These are phyloP conservation scores for Trichoderma endophyticum DNA, from an alignment of 2,329 filamentous ascomycete genomes.

Conservation along the genomic window DNA sequence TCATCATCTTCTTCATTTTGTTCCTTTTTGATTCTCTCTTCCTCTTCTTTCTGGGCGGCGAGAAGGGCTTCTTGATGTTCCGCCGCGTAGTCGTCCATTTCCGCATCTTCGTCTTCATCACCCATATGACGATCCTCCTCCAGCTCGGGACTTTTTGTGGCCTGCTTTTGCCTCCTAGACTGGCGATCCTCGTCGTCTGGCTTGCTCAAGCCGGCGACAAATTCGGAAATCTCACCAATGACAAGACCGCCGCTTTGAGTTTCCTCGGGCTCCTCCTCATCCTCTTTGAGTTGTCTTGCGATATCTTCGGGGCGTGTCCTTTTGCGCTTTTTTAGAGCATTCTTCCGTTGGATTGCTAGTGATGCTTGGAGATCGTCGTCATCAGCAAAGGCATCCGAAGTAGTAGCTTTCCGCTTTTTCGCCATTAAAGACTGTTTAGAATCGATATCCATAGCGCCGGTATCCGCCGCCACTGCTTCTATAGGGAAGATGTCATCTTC, in stretches of 20 bases:
- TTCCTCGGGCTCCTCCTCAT: conserved; percentile 43
- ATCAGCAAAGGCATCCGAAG: conserved; percentile 72
- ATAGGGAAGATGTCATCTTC: conserved; percentile 58
- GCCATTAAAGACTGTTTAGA: conserved; percentile 42
- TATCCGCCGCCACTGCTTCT: conserved; percentile 37
- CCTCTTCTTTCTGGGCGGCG: conserved; percentile 29
- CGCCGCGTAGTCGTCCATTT: conserved; percentile 33
- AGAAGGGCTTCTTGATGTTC: conserved; percentile 24
- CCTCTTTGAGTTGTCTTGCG: conserved; percentile 71
- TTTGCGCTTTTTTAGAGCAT: conserved; percentile 88
- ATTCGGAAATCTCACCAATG: conserved; percentile 95
- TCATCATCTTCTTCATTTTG: conserved; percentile 49
- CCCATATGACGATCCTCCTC: conserved; percentile 47
- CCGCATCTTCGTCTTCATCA: conserved; percentile 36
- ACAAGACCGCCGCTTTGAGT: conserved; percentile 61
- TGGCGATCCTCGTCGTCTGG: conserved; percentile 57
- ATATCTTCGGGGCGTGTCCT: conserved; percentile 82
- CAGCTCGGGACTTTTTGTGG: conserved; percentile 35
- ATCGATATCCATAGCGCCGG: conserved; percentile 74
- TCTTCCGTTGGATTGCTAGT: conserved; percentile 76
- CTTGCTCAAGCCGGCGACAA: conserved; percentile 80
- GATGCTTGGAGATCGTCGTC: conserved; percentile 90
- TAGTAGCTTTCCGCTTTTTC: conserved; percentile 63
- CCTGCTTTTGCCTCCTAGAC: conserved; percentile 41
- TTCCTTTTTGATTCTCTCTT: conserved; percentile 27